phyloP scores from a whole-genome alignment of 106 monocot species.

The Dendrobium huoshanense region DNA sequence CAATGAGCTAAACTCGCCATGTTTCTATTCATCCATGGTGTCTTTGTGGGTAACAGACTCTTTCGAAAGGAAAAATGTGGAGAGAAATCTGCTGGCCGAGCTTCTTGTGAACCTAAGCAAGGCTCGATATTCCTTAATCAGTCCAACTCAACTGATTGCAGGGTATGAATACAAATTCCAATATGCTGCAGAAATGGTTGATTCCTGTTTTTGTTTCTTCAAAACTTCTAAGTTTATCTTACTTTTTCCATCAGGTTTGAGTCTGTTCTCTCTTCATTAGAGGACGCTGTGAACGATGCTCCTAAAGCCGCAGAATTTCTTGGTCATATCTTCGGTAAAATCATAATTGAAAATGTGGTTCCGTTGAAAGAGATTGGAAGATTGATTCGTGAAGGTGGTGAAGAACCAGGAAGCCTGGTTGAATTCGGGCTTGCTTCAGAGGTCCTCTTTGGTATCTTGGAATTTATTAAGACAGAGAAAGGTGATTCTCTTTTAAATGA shows the following conservation, averaged over 20 bases:
- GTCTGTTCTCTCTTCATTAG: slow-evolving; percentile 49
- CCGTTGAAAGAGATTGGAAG: slow-evolving; percentile 43
- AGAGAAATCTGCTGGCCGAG: slow-evolving; percentile 57
- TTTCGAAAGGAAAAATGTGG: slow-evolving; percentile 81
- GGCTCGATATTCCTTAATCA: slow-evolving; percentile 34
- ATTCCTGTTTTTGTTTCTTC: neutral
- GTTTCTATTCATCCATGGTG: slow-evolving; percentile 62
- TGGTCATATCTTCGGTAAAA: slow-evolving; percentile 55
- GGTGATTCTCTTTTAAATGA: slow-evolving; percentile 53
- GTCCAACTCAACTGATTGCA: slow-evolving; percentile 42
- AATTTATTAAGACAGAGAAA: slow-evolving; percentile 51
- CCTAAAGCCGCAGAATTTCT: slow-evolving; percentile 86
- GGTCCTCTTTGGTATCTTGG: slow-evolving; percentile 49
- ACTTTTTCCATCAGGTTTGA: slow-evolving; percentile 43
- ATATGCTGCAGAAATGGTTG: neutral
- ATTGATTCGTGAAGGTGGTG: slow-evolving; percentile 72
- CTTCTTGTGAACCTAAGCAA: slow-evolving; percentile 74
- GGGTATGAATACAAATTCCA: slow-evolving; percentile 40
- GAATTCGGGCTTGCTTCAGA: slow-evolving; percentile 69
- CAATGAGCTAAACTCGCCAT: slow-evolving; percentile 67
- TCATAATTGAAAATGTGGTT: slow-evolving; percentile 53
- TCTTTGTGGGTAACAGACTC: slow-evolving; percentile 82
- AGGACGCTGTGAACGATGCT: slow-evolving; percentile 86
- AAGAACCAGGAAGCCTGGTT: slow-evolving; percentile 59
- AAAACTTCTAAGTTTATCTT: neutral